Evolutionary conservation across 2,329 filamentous ascomycete genomes (phyloP), one percentile per base, ranked within the genome.

Genomic region (Stachybotrys echinatus): DNA sequence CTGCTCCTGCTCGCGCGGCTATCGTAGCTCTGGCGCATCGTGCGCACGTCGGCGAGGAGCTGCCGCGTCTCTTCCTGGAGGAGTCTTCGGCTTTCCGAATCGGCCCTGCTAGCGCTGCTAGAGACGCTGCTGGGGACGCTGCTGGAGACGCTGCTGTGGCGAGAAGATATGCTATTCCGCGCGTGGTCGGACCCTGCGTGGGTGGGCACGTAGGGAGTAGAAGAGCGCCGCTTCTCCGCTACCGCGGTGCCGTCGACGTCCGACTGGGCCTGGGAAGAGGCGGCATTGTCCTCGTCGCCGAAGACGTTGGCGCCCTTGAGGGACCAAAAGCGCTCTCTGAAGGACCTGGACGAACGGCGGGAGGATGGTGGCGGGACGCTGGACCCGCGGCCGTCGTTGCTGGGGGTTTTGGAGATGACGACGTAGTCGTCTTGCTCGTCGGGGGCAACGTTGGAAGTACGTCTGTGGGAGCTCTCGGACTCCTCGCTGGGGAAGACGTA

Each of bases 311-410:
- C 23, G 14, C 44, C 44, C 23, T 23, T 20, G 17, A n/a, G 23
- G 17, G 44, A 23, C 44, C 44, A 46, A 23, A 46, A 46, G 27
- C 44, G 44, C 44, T 46, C 22, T n/a, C 23, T 17, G 23, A 46
- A 37, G 17, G 44, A 40, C 27, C 14, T 34, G 27, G 27, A 34
- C 27, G 27, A 5, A 2, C 27, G 27, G 27, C 27, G 27, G 3
- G 27, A 34, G 10, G 27, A 34, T 2, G 27, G 27, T 14, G 27
- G 3, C 27, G 27, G 10, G n/a, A n/a, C n/a, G n/a, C n/a, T n/a
- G n/a, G n/a, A n/a, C n/a, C n/a, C n/a, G n/a, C n/a, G n/a, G n/a
- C n/a, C n/a, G n/a, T n/a, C n/a, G 27, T 34, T 34, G 27, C 27
- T 34, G 5, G 27, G 27, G 27, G 27, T 34, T 34, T 34, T 34